phyloP scores from a whole-genome alignment of 1,284 basidiomycete genomes.

The Cryptococcus sp. region DNA sequence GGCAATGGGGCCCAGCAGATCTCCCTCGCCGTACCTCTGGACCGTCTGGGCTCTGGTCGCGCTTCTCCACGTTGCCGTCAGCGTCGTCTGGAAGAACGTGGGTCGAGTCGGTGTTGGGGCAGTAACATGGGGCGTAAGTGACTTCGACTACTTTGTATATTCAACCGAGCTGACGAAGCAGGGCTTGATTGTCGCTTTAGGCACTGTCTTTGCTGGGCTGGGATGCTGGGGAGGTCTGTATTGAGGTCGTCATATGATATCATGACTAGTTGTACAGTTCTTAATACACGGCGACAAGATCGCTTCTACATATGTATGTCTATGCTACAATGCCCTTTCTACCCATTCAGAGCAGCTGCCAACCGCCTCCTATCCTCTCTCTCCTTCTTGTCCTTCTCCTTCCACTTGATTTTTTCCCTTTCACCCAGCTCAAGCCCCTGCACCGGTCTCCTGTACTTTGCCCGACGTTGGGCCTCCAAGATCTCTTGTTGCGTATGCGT shows the following conservation, averaged over 20 bases:
- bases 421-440: conserved; percentile 18
- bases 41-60: conserved; percentile 35
- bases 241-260: not conserved
- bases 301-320: too few species aligned
- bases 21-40: conserved; percentile 25
- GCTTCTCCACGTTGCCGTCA: conserved; percentile 32
- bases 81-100: conserved; percentile 42
- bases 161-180: conserved; percentile 11
- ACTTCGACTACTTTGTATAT: not conserved
- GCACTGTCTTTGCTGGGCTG: conserved; percentile 44
- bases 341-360: conserved; percentile 24
- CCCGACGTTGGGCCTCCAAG: conserved; percentile 23
- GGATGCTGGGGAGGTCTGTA: conserved; percentile 44
- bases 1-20: not conserved
- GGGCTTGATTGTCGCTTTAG: conserved; percentile 45
- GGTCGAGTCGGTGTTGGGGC: conserved; percentile 42
- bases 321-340: too few species aligned
- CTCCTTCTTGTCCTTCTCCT: conserved; percentile 33
- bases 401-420: conserved; percentile 39
- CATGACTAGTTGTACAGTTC: not conserved
- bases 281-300: too few species aligned
- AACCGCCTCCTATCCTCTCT: conserved; percentile 33
- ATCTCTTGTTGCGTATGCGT: conserved; percentile 39
- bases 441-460: conserved; percentile 9
- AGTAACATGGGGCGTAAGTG: conserved; percentile 47